A percentile compares a stretch with the other conserved stretches of the same genome.
Conservation (phyloP, 2,329 filamentous ascomycete genomes). For the Cadophora sp. region DNA sequence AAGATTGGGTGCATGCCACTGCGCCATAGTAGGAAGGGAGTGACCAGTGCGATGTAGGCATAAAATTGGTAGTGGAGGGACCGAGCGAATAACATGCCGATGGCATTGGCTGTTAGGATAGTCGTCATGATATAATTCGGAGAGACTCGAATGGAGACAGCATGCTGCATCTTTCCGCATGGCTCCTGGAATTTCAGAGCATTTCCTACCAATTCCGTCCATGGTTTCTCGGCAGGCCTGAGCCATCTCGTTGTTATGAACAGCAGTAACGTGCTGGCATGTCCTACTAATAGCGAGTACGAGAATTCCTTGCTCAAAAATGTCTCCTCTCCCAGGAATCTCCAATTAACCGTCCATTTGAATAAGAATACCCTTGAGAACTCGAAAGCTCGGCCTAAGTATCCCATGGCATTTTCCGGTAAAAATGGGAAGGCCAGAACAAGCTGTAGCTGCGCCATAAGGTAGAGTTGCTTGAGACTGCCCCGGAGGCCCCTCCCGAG, state of each 20-base stretch:
- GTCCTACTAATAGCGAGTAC: slow-evolving; percentile 58
- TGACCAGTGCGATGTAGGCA: slow-evolving; percentile 75
- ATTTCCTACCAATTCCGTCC: slow-evolving; percentile 51
- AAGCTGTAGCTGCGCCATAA: slow-evolving; percentile 83
- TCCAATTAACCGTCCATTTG: slow-evolving; percentile 99
- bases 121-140: slow-evolving; percentile 67
- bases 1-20: slow-evolving; percentile 64
- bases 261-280: slow-evolving; percentile 60
- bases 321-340: slow-evolving; percentile 83
- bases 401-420: slow-evolving; percentile 68
- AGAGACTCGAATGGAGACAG: slow-evolving; percentile 58
- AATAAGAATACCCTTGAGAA: slow-evolving; percentile 90
- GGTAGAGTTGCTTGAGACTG: slow-evolving; percentile 70
- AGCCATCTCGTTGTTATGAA: slow-evolving; percentile 68
- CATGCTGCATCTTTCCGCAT: slow-evolving; percentile 50
- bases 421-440: slow-evolving; percentile 72
- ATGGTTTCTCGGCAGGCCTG: slow-evolving; percentile 58
- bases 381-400: slow-evolving; percentile 86
- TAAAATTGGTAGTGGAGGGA: slow-evolving; percentile 80
- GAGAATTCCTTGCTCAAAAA: slow-evolving; percentile 77
- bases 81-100: slow-evolving; percentile 73
- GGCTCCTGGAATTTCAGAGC: slow-evolving; percentile 43
- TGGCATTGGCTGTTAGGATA: slow-evolving; percentile 66
- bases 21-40: slow-evolving; percentile 73
- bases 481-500: slow-evolving; percentile 72